Percentiles rank a stretch among this genome's conserved stretches.
Conservation (phyloP, 306 rosid species). For the Spatholobus suberectus region DNA sequence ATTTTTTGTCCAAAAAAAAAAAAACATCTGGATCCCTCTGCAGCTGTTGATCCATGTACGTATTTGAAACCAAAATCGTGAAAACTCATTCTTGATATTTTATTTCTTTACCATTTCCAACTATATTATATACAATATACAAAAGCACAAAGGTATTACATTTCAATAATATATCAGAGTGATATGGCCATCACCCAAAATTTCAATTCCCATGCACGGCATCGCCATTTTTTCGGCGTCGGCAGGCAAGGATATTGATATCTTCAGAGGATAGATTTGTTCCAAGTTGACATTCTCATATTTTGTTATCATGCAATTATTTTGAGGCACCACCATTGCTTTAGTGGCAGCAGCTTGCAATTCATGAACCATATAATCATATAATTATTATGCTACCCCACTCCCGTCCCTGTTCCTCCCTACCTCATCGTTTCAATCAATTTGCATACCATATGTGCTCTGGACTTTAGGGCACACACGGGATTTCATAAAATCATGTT, state of each 20-base stretch:
- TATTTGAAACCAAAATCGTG: too few species aligned
- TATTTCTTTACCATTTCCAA: too few species aligned
- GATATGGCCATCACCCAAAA: not conserved
- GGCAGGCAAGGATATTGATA: constrained; percentile 2
- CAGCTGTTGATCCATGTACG: too few species aligned
- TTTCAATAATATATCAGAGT: not conserved
- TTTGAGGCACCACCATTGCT: not conserved
- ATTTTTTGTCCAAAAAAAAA: too few species aligned
- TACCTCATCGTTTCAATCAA: not conserved
- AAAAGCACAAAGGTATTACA: not conserved
- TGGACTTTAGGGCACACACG: constrained; percentile 10
- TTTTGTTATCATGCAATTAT: constrained; percentile 11
- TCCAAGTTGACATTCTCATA: not conserved
- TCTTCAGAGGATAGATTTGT: not conserved
- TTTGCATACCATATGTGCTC: not conserved
- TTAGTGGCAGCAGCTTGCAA: not conserved
- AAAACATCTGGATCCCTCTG: too few species aligned
- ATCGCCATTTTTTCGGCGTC: not conserved
- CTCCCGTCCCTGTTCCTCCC: not conserved
- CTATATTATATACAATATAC: too few species aligned
- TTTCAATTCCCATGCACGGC: constrained; percentile 4
- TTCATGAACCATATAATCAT: not conserved
- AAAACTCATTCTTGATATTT: too few species aligned
- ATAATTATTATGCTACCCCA: constrained; percentile 14
- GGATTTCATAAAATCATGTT: not conserved